Conservation (phyloP, 371 early-diverging fungal species). For the Saksenaea vasiformis region DNA sequence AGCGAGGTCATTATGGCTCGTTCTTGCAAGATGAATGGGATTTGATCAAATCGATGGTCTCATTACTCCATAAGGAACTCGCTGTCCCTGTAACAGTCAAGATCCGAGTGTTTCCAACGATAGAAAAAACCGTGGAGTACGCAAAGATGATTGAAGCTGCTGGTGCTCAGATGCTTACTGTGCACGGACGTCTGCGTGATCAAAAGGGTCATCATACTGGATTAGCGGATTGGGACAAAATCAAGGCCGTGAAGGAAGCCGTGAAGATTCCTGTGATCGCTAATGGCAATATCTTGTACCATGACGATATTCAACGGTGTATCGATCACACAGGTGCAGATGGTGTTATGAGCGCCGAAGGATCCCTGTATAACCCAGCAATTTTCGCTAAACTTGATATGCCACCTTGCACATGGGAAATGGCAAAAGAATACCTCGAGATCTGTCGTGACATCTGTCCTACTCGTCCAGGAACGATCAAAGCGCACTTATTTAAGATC, state of each 20-base stretch:
- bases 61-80: conserved; percentile 77
- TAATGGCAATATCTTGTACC: conserved; percentile 96
- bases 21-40: conserved; percentile 98
- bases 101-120: conserved; percentile 92
- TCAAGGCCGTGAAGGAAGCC: conserved; percentile 88
- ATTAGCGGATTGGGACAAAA: conserved; percentile 97
- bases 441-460: conserved; percentile 62
- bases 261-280: conserved; percentile 93
- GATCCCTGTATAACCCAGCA: conserved; percentile 92
- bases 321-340: conserved; percentile 90
- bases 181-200: conserved; percentile 96
- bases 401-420: conserved; percentile 67
- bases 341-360: conserved; percentile 98
- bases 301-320: conserved; percentile 87
- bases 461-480: conserved; percentile 65
- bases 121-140: conserved; percentile 93
- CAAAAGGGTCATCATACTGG: conserved; percentile 98
- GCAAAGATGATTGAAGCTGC: conserved; percentile 97
- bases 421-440: conserved; percentile 86
- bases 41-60: conserved; percentile 76
- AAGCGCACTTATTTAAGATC: conserved; percentile 95
- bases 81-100: conserved; percentile 98
- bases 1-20: conserved; percentile 94
- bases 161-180: conserved; percentile 93
- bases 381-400: conserved; percentile 64